Conservation (phyloP, 2,329 filamentous ascomycete genomes). For the Colletotrichum australisinense region DNA sequence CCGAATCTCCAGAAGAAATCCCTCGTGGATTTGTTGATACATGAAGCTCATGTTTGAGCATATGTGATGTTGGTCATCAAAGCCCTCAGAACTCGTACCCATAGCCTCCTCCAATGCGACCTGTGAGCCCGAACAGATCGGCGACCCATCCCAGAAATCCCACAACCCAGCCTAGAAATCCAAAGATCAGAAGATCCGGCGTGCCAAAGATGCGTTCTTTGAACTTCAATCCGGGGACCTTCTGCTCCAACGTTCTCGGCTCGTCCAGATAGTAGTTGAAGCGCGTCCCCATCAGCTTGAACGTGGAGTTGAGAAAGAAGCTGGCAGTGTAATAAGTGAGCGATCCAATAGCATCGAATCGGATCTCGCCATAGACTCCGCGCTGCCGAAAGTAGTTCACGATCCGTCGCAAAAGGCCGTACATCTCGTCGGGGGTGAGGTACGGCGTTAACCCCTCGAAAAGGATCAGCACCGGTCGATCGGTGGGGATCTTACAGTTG, state of each 20-base stretch:
- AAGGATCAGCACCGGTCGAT: constrained; percentile 45
- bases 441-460: constrained; percentile 48
- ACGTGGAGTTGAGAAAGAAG: background rate
- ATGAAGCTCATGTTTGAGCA: background rate
- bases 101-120: constrained; percentile 12
- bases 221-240: constrained; percentile 13
- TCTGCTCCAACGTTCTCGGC: constrained; percentile 1
- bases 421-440: constrained; percentile 39
- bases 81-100: constrained; percentile 17
- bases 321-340: background rate
- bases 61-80: background rate
- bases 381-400: constrained; percentile 41
- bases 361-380: constrained; percentile 37
- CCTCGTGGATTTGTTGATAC: too few species aligned
- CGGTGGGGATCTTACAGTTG: constrained; percentile 40
- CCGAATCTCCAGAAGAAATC: background rate
- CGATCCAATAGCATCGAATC: constrained; percentile 19
- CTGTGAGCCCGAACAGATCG: background rate
- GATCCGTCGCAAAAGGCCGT: constrained; percentile 40
- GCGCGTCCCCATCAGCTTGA: constrained; percentile 22
- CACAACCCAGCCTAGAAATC: constrained; percentile 3
- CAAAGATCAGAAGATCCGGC: background rate
- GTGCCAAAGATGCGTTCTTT: constrained; percentile 19
- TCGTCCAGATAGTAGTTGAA: constrained; percentile 21
- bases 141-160: constrained; percentile 19